These are phyloP conservation scores for Wickerhamiella kurtzmanii DNA, from an alignment of 805 yeast genomes.

Conservation along the genomic window DNA sequence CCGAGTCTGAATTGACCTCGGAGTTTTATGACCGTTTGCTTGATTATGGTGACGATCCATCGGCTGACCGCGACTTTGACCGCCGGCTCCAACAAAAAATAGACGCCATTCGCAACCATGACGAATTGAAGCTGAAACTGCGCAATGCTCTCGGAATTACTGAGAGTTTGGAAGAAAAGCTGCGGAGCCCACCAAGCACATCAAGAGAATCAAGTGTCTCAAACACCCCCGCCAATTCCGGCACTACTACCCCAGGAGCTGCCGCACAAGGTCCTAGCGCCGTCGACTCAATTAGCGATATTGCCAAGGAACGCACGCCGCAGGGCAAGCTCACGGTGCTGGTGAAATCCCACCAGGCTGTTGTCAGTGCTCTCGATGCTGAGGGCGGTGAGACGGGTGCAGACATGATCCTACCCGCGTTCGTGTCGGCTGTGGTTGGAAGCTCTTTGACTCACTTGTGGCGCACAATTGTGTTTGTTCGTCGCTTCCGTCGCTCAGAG, in stretches of 20 bases:
- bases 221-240: too few species aligned
- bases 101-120: conserved; percentile 7
- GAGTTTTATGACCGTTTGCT: neutral
- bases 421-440: conserved; percentile 25
- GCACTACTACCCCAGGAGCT: neutral
- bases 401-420: conserved; percentile 29
- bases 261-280: conserved; percentile 10
- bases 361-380: conserved; percentile 23
- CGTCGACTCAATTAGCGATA: conserved; percentile 7
- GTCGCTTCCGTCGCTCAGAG: conserved; percentile 27
- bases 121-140: conserved; percentile 6
- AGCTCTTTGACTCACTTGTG: conserved; percentile 24
- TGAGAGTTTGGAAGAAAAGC: neutral
- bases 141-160: conserved; percentile 6
- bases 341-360: conserved; percentile 25
- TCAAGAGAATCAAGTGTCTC: neutral
- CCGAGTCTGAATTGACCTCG: neutral
- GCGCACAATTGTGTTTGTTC: conserved; percentile 27
- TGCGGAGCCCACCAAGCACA: neutral
- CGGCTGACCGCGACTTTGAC: conserved; percentile 22
- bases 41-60: conserved; percentile 17
- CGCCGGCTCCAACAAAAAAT: conserved; percentile 17
- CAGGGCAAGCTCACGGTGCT: conserved; percentile 25
- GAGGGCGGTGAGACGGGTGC: conserved; percentile 21
- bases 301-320: conserved; percentile 25